phyloP scores from a whole-genome alignment of 176 grass and related monocot species.

The Oryza meridionalis region DNA sequence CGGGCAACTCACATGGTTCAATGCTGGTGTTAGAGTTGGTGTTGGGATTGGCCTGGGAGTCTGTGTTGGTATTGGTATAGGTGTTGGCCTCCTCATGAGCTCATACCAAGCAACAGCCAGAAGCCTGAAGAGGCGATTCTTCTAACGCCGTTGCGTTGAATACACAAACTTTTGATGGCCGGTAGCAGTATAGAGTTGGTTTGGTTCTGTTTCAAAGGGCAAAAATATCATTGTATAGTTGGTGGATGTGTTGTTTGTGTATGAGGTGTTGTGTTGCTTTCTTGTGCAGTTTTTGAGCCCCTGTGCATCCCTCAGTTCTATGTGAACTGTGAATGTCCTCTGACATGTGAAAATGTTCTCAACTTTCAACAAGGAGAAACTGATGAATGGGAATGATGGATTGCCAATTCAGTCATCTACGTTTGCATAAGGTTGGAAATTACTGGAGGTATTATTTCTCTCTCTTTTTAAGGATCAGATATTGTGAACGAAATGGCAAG shows the following conservation, averaged over 20 bases:
- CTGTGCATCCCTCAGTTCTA: conserved; percentile 6
- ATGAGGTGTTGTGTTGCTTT: conserved; percentile 7
- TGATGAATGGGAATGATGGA: not conserved
- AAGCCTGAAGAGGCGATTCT: conserved; percentile 86
- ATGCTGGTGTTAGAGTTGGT: conserved; percentile 85
- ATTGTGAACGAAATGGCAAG: not conserved
- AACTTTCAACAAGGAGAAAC: not conserved
- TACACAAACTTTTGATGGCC: not conserved
- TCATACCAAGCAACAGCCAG: conserved; percentile 85
- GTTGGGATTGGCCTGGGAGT: conserved; percentile 92
- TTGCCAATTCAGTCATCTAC: not conserved
- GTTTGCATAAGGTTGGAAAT: not conserved
- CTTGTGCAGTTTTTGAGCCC: conserved; percentile 21
- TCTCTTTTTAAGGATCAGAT: not conserved
- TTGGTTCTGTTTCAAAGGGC: not conserved
- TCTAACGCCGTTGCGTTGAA: conserved; percentile 36
- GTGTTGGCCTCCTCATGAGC: conserved; percentile 87
- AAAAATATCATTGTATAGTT: conserved; percentile 31
- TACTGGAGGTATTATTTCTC: not conserved
- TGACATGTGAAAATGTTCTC: not conserved
- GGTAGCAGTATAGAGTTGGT: not conserved
- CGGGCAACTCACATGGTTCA: conserved; percentile 94
- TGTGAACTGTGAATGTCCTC: conserved; percentile 21
- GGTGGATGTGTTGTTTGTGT: conserved; percentile 25
- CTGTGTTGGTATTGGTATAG: conserved; percentile 92